Percentiles rank a stretch among this genome's conserved stretches.
These are phyloP conservation scores for Sarcodon sp. DNA, from an alignment of 768 basidiomycete genomes.

Conservation along the genomic window DNA sequence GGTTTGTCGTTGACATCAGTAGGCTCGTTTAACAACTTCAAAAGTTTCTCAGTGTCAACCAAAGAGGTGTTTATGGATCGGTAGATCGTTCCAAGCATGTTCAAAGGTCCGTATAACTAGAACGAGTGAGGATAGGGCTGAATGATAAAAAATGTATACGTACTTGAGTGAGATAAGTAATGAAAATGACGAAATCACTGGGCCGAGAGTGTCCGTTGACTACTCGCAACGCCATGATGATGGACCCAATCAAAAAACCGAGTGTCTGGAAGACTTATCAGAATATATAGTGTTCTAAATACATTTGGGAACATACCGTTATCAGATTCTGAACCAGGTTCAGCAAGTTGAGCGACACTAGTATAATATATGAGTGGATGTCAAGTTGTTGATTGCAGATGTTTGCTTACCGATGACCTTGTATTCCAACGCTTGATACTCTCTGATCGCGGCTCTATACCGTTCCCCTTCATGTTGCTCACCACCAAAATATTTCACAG, in stretches of 20 bases:
- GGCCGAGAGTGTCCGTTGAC: constrained; percentile 36
- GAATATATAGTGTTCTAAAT: background rate
- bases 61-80: constrained; percentile 64
- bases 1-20: constrained; percentile 77
- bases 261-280: constrained; percentile 31
- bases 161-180: constrained; percentile 73
- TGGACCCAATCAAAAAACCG: constrained; percentile 70
- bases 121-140: constrained; percentile 1
- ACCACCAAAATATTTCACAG: constrained; percentile 83
- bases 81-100: constrained; percentile 70
- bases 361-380: constrained; percentile 1
- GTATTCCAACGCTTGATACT: constrained; percentile 66
- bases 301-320: constrained; percentile 33
- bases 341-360: constrained; percentile 60
- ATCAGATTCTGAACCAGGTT: constrained; percentile 76
- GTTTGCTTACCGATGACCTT: constrained; percentile 51
- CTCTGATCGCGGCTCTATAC: constrained; percentile 55
- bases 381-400: background rate
- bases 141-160: constrained; percentile 6
- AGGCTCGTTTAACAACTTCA: constrained; percentile 70
- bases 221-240: constrained; percentile 67
- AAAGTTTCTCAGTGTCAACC: constrained; percentile 75
- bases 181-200: constrained; percentile 66
- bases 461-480: constrained; percentile 68
- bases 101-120: constrained; percentile 62